Base-by-base conservation (phyloP, 1,284 basidiomycete species). In the Rhizopogon parksii region DNA sequence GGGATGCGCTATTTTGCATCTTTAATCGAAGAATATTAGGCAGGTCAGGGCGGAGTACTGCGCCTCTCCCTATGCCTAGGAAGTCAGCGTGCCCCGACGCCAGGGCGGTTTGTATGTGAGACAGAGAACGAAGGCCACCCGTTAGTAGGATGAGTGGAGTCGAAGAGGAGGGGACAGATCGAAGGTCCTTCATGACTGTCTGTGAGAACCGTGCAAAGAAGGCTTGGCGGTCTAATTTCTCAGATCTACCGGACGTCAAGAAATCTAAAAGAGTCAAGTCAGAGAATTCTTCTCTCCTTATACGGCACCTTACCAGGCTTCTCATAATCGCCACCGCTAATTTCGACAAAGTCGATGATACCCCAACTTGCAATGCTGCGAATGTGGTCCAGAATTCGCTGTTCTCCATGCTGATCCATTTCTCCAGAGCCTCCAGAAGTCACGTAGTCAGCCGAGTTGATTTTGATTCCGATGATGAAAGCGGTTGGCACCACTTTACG, bases 281-380 rank as follows among this genome's bases (percentile, higher is more conserved):
- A 43, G 27, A 11, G 17, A 43, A 2, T 17, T 36, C 8, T 2
- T 17, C 32, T 43, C 17, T 19, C 12, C 7, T 14, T 21, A 19
- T 32, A 19, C 12, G 14, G 7, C 19, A 2, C 54, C 73, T 45
- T 61, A 83, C 88, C 81, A 57, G 88, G 87, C 24, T 77, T 79
- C 63, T 93, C 88, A 59, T 95, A 95, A 61, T 88, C 85, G 2
- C 91, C 91, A 3, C 91, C 92, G 56, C 85, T 91, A 53, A 95
- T 80, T 68, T 94, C 89, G 47, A 95, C 83, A 64, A 91, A 89
- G 66, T 93, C 91, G 1, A 92, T 66, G 9, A 70, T 68, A 0
- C 74, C 74, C 78, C 85, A 88, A 24, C 68, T 66, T 0, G 84
- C 79, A 37, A 95, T 80, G 51, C 75, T 67, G 30, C 69, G 65